Evolutionary conservation across 2,329 filamentous ascomycete species (phyloP), one percentile per base, ranked within the genome.

Genomic region (Exophiala aquamarina): DNA sequence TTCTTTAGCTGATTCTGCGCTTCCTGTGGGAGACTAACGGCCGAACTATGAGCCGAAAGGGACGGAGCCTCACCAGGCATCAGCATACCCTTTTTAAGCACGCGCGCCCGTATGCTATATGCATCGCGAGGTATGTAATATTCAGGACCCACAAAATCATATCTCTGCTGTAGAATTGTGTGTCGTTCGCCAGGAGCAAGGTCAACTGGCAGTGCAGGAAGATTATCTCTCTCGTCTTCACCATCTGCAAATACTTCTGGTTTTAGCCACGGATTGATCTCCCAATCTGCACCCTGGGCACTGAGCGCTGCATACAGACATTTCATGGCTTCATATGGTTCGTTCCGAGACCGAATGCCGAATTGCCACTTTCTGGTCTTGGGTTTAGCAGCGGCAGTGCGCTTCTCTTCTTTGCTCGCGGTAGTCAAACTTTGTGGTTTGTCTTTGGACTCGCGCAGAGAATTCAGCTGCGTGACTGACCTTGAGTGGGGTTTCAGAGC

Each of bases 321-420:
- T 19, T 95, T 74, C 67, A 98, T 86, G 0, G 93, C 93, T 66
- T 98, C 93, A 61, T 91, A 89, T 0, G 93, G 93, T 46, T 89
- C 87, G 62, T 97, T 98, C 39, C 93, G 83, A 36, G 89, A 95
- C 29, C 93, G 82, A 52, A 98, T 98, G 47, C 93, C 93, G 64
- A 98, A 98, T 66, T 98, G 93, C 93, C 93, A 98, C 57, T 92
- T 89, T 13, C 91, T 88, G 1, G 87, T 87, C 62, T 88, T 90
- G 4, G 77, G 70, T 66, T 68, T 68, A 37, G 66, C 61, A 6
- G 65, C 53, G 3, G 66, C 60, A 8, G 64, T 60, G 13, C 50
- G 50, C 34, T 88, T 90, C 35, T 59, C 55, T 9, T 57, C 52
- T 32, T 20, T 6, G 10, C 51, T 32, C 21, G 78, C 58, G n/a